A percentile compares a stretch with the other conserved stretches of the same genome.
Conservation (phyloP, 1,284 basidiomycete genomes). For the Fomitopsis schrenkii region DNA sequence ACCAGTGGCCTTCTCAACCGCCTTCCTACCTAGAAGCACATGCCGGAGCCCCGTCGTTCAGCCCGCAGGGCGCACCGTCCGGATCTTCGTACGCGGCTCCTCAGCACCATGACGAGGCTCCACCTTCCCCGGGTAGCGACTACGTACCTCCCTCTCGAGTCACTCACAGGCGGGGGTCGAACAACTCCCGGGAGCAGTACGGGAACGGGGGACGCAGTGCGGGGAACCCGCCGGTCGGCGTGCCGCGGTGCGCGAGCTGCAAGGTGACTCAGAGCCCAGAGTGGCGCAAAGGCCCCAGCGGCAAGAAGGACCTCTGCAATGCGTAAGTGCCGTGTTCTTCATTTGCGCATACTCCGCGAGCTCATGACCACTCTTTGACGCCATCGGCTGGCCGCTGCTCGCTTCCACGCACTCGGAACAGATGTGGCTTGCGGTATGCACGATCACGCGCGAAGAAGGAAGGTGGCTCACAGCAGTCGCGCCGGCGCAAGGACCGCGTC, state of each 20-base stretch:
- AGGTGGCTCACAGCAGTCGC: constrained; percentile 36
- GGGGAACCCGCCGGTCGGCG: constrained; percentile 68
- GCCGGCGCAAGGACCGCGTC: constrained; percentile 41
- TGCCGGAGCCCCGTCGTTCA: constrained; percentile 14
- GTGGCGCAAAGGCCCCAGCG: constrained; percentile 90
- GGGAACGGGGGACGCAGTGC: constrained; percentile 28
- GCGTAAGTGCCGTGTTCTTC: constrained; percentile 58
- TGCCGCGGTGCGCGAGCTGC: constrained; percentile 78
- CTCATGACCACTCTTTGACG: constrained; percentile 20
- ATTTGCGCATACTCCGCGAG: constrained; percentile 14
- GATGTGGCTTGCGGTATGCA: constrained; percentile 77
- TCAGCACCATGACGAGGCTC: constrained; percentile 14
- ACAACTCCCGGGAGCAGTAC: constrained; percentile 25
- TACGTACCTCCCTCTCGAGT: constrained; percentile 63
- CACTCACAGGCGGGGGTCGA: constrained; percentile 46
- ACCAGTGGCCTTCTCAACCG: constrained; percentile 27
- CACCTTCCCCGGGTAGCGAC: constrained; percentile 34
- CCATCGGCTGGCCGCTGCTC: background rate
- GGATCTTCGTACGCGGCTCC: constrained; percentile 16
- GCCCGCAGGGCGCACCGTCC: constrained; percentile 18
- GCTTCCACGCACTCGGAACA: constrained; percentile 26
- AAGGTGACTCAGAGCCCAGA: constrained; percentile 85
- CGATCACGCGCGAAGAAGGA: constrained; percentile 82
- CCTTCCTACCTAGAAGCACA: constrained; percentile 23
- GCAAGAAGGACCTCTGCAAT: constrained; percentile 91